These are phyloP conservation scores for Geum urbanum DNA, from an alignment of 306 rosid genomes.

Conservation along the genomic window DNA sequence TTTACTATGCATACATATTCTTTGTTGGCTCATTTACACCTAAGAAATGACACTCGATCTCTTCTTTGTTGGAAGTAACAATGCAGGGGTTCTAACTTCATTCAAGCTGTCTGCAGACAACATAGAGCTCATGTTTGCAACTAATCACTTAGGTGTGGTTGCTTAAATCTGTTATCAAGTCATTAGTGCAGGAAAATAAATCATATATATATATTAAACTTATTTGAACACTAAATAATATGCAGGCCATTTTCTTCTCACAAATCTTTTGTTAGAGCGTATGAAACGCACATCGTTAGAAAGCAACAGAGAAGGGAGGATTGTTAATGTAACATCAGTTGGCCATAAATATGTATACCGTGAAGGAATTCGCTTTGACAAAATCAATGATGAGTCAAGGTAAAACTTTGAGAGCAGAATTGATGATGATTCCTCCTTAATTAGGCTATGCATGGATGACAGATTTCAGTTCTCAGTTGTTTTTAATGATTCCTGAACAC, in stretches of 20 bases:
- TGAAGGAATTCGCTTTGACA: constrained; percentile 63
- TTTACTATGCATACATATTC: background rate
- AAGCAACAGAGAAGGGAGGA: constrained; percentile 62
- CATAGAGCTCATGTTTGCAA: constrained; percentile 80
- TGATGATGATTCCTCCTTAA: too few species aligned
- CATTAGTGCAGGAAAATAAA: too few species aligned
- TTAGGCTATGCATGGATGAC: too few species aligned
- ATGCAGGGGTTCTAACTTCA: constrained; percentile 65
- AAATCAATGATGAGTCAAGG: constrained; percentile 58
- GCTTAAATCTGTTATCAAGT: background rate
- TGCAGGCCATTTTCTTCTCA: constrained; percentile 84
- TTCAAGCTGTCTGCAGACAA: constrained; percentile 60
- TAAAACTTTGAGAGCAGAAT: too few species aligned
- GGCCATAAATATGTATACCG: too few species aligned
- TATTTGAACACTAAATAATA: too few species aligned
- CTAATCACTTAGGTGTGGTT: constrained; percentile 62
- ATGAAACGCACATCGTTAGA: constrained; percentile 61
- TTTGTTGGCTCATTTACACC: too few species aligned
- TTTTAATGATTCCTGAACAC: too few species aligned
- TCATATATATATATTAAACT: too few species aligned
- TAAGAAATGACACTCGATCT: background rate
- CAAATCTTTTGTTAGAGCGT: constrained; percentile 66
- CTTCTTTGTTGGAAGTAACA: constrained; percentile 52
- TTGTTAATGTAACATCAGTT: too few species aligned
- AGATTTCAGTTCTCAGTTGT: too few species aligned